Evolutionary conservation across 2,329 filamentous ascomycete species (phyloP).

Genomic region (Gnomoniopsis smithogilvyi): DNA sequence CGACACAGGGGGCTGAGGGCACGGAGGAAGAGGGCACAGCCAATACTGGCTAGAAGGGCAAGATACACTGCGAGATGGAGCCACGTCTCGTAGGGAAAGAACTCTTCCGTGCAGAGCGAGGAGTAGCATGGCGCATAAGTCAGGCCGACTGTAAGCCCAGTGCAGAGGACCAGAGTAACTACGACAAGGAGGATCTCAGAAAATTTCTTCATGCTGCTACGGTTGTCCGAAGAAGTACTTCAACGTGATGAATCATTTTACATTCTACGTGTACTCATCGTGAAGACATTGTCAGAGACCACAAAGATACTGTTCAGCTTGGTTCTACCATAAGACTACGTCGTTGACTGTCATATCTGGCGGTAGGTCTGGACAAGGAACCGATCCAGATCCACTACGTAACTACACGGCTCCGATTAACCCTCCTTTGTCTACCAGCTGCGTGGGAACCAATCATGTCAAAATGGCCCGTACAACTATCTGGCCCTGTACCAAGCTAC

Average conservation of each 20-base stretch:
- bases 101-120: slow-evolving; percentile 17
- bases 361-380: background rate
- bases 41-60: slow-evolving; percentile 9
- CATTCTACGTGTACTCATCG: background rate
- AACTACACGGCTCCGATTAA: background rate
- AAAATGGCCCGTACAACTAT: background rate
- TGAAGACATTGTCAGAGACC: background rate
- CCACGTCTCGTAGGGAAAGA: slow-evolving; percentile 13
- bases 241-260: background rate
- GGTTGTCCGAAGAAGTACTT: background rate
- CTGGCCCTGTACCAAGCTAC: no score
- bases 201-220: background rate
- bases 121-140: slow-evolving; percentile 18
- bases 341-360: background rate
- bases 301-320: background rate
- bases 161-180: background rate
- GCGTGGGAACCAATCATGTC: background rate
- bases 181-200: background rate
- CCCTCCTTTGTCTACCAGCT: background rate
- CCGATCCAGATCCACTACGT: background rate
- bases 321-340: background rate
- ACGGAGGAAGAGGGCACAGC: background rate
- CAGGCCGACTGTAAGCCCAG: slow-evolving; percentile 14
- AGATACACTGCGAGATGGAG: slow-evolving; percentile 16
- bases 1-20: background rate